phyloP scores from a whole-genome alignment of 306 rosid species.

The Glycine tomentella region DNA sequence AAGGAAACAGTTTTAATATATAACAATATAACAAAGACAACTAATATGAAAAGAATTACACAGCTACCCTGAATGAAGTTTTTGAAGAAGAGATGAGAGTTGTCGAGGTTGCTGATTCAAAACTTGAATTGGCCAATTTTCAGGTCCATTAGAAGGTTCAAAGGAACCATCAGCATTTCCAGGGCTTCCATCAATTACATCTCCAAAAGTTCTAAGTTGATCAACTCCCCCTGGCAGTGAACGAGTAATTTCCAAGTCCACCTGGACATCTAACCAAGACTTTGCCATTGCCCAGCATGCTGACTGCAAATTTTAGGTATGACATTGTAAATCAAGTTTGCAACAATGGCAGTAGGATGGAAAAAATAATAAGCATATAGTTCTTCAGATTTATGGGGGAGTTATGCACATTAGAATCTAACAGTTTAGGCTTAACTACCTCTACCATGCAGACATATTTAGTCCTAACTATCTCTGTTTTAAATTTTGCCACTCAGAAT shows the following conservation, averaged over 20 bases:
- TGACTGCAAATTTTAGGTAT: slow-evolving; percentile 65
- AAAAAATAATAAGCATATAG: slow-evolving; percentile 4
- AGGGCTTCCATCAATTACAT: slow-evolving; percentile 71
- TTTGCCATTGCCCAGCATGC: slow-evolving; percentile 99
- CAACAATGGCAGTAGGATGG: slow-evolving; percentile 36
- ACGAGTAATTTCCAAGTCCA: slow-evolving; percentile 81
- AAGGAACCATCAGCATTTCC: slow-evolving; percentile 60
- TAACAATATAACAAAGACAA: slow-evolving; percentile 18
- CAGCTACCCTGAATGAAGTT: slow-evolving; percentile 89
- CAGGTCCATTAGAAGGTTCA: slow-evolving; percentile 68
- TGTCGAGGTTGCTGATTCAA: slow-evolving; percentile 91
- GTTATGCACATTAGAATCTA: too few relatives aligned
- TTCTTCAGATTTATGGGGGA: too few relatives aligned
- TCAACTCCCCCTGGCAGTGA: slow-evolving; percentile 71
- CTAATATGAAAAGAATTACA: slow-evolving; percentile 36
- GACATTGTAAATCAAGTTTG: slow-evolving; percentile 37
- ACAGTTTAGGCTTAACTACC: too few relatives aligned
- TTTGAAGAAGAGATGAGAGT: slow-evolving; percentile 84
- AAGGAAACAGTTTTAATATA: slow-evolving; percentile 31
- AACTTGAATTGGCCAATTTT: slow-evolving; percentile 92
- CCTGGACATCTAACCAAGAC: slow-evolving; percentile 93
- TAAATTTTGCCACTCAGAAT: too few relatives aligned
- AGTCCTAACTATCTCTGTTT: not conserved
- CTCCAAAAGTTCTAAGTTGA: slow-evolving; percentile 64
- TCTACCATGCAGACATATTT: too few relatives aligned